Percentiles rank a stretch among this genome's conserved stretches.
Conservation (phyloP, 2,329 filamentous ascomycete genomes). For the Xylaria sp. region DNA sequence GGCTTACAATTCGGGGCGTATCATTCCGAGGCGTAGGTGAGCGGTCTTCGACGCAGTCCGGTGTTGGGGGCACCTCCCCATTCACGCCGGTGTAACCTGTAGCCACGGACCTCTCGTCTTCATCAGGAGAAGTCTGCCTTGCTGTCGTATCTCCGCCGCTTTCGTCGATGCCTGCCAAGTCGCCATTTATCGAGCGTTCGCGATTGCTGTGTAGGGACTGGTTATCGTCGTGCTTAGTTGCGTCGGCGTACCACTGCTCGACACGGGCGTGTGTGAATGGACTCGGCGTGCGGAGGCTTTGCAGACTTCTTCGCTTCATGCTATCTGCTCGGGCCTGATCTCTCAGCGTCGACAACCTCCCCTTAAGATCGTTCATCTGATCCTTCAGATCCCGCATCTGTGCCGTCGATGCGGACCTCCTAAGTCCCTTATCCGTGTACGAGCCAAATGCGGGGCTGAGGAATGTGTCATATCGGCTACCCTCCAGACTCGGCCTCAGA, state of each 20-base stretch:
- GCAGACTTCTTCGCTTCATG: constrained; percentile 74
- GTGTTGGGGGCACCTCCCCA: constrained; percentile 26
- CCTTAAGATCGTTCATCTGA: constrained; percentile 84
- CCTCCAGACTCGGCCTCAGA: constrained; percentile 30
- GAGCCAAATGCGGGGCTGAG: constrained; percentile 51
- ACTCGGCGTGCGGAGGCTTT: constrained; percentile 74
- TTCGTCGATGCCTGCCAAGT: constrained; percentile 25
- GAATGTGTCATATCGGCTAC: constrained; percentile 41
- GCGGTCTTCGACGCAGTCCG: constrained; percentile 13
- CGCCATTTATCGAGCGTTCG: constrained; percentile 15
- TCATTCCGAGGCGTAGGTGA: constrained; percentile 4
- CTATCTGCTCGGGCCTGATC: constrained; percentile 80
- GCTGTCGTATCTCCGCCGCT: constrained; percentile 7
- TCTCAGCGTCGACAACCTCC: constrained; percentile 79
- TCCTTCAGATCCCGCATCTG: constrained; percentile 76
- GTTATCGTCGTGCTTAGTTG: constrained; percentile 30
- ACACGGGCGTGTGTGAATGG: constrained; percentile 73
- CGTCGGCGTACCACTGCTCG: constrained; percentile 55
- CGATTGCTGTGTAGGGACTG: constrained; percentile 18
- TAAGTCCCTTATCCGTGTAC: constrained; percentile 52
- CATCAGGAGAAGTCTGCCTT: constrained; percentile 6
- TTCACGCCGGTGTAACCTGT: constrained; percentile 36
- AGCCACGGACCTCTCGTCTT: constrained; percentile 34
- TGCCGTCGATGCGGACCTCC: constrained; percentile 71
- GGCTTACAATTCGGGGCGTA: constrained; percentile 19